A percentile compares a stretch with the other conserved stretches of the same genome.
These are phyloP conservation scores for Erodium texanum DNA, from an alignment of 441 rosid genomes.

Conservation along the genomic window DNA sequence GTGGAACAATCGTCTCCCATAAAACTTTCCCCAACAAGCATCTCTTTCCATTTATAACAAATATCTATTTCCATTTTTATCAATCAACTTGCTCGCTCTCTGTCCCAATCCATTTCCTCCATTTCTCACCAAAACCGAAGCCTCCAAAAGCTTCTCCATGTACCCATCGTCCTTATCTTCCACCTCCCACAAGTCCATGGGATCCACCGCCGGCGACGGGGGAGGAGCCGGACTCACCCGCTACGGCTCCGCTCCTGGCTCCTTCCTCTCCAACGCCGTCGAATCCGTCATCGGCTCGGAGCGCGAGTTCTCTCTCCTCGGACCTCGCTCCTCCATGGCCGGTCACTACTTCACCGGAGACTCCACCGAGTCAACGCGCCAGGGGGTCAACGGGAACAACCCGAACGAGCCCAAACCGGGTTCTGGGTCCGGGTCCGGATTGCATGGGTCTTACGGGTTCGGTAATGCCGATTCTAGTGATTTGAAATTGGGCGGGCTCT, in stretches of 20 bases:
- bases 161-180: conserved; percentile 48
- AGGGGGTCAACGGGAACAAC: neutral
- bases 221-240: conserved; percentile 39
- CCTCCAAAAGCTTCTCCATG: conserved; percentile 9
- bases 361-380: conserved; percentile 14
- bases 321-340: conserved; percentile 9
- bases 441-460: conserved; percentile 54
- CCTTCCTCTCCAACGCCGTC: conserved; percentile 54
- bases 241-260: conserved; percentile 77
- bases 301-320: conserved; percentile 29
- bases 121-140: neutral
- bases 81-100: neutral
- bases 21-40: neutral
- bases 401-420: neutral
- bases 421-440: conserved; percentile 8
- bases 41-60: neutral
- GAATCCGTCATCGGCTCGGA: conserved; percentile 56
- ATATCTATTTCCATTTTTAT: neutral
- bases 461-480: conserved; percentile 19
- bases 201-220: conserved; percentile 7
- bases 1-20: neutral
- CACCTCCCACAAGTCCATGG: conserved; percentile 37
- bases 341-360: conserved; percentile 52
- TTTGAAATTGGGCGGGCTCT: conserved; percentile 20
- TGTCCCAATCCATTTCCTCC: too few relatives aligned